A percentile compares a stretch with the other conserved stretches of the same genome.
Evolutionary conservation across 257 asterid species (phyloP).

Genomic region (Misopates orontium): DNA sequence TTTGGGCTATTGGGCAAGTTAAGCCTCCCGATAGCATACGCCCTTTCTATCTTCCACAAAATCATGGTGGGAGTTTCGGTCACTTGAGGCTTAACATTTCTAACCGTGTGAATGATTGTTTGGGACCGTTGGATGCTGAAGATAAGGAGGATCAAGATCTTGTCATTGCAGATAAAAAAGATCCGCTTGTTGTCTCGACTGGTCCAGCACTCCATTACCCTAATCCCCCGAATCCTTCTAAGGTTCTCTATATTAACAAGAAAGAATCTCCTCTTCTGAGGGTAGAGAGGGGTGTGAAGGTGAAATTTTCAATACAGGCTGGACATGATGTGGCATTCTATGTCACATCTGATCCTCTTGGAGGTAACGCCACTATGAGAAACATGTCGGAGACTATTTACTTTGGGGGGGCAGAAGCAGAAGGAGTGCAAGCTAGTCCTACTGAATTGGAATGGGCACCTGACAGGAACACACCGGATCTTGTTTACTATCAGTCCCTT

Average conservation of each 20-base stretch:
- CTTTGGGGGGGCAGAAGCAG: slow-evolving; percentile 92
- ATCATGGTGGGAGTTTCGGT: slow-evolving; percentile 84
- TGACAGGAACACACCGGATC: slow-evolving; percentile 91
- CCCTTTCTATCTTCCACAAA: slow-evolving; percentile 93
- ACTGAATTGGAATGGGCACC: slow-evolving; percentile 84
- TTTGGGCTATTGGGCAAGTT: slow-evolving; percentile 88
- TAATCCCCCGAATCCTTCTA: slow-evolving; percentile 89
- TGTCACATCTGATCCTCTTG: slow-evolving; percentile 89
- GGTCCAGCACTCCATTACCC: slow-evolving; percentile 90
- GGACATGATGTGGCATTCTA: slow-evolving; percentile 99
- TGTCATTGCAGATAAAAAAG: slow-evolving; percentile 87
- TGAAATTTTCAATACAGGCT: slow-evolving; percentile 91
- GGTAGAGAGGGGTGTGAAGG: slow-evolving; percentile 94
- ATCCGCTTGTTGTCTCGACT: slow-evolving; percentile 72
- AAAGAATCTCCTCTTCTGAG: slow-evolving; percentile 90
- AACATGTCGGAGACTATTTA: slow-evolving; percentile 80
- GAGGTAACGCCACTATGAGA: slow-evolving; percentile 93
- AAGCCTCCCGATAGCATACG: slow-evolving; percentile 90
- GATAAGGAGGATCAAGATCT: slow-evolving; percentile 97
- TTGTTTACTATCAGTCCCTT: slow-evolving; percentile 86
- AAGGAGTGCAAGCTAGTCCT: slow-evolving; percentile 93
- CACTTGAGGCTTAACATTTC: slow-evolving; percentile 76
- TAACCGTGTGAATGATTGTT: slow-evolving; percentile 65
- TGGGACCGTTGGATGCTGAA: slow-evolving; percentile 89
- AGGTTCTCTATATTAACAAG: slow-evolving; percentile 88